These are phyloP conservation scores for Naganishia randhawae DNA, from an alignment of 768 basidiomycete species.

Conservation along the genomic window DNA sequence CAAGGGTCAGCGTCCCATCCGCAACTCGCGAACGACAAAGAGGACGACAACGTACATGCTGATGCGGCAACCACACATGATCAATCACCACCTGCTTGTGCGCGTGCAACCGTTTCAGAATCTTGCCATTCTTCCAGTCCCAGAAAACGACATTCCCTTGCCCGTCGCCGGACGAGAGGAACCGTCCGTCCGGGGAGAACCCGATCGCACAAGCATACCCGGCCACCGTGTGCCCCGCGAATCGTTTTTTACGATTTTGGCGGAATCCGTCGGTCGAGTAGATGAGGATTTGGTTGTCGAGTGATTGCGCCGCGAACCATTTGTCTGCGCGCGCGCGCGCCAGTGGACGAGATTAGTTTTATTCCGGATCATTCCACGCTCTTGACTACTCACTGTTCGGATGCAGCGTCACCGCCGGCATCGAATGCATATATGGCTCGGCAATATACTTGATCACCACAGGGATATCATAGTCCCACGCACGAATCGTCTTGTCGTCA, in stretches of 20 bases:
- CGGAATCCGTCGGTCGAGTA: constrained; percentile 98
- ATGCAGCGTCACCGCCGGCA: constrained; percentile 95
- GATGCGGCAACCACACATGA: constrained; percentile 97
- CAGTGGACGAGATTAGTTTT: not conserved
- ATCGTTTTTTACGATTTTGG: constrained; percentile 97
- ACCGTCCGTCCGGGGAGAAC: constrained; percentile 97
- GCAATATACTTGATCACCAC: constrained; percentile 99
- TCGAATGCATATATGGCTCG: constrained; percentile 98
- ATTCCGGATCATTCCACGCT: not conserved
- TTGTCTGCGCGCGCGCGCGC: constrained; percentile 59
- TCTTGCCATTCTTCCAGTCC: constrained; percentile 99
- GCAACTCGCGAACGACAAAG: not conserved
- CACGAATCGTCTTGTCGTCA: constrained; percentile 97
- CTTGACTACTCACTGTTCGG: constrained; percentile 74
- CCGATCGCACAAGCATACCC: constrained; percentile 96
- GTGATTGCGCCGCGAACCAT: constrained; percentile 93
- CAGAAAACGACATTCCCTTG: constrained; percentile 95
- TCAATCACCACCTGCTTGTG: constrained; percentile 96
- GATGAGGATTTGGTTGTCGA: constrained; percentile 96
- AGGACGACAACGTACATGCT: constrained; percentile 64
- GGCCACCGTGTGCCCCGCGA: constrained; percentile 92
- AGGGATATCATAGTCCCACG: constrained; percentile 99
- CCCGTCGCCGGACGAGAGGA: constrained; percentile 94
- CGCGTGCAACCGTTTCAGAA: constrained; percentile 81
- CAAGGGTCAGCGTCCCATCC: not conserved